phyloP scores from a whole-genome alignment of 805 yeast species.

The Dipodascopsis tothii region DNA sequence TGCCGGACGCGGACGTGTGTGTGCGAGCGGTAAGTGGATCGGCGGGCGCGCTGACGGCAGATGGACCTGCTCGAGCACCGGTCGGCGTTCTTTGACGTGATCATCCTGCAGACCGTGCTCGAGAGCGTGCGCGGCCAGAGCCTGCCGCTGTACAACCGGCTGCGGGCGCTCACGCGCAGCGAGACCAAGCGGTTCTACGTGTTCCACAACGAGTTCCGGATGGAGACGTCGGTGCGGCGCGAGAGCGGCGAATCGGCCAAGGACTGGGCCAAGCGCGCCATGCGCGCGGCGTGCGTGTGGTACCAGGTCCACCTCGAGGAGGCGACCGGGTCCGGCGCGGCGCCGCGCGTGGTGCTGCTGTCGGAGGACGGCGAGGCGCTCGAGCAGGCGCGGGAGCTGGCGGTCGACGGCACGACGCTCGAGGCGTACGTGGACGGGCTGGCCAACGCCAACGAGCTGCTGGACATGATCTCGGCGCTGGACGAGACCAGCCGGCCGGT shows the following conservation, averaged over 20 bases:
- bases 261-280: slow-evolving; percentile 87
- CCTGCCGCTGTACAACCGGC: slow-evolving; percentile 77
- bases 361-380: slow-evolving; percentile 73
- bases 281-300: slow-evolving; percentile 67
- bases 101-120: slow-evolving; percentile 88
- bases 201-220: slow-evolving; percentile 85
- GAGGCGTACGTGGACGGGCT: slow-evolving; percentile 63
- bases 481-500: slow-evolving; percentile 20
- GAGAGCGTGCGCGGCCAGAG: slow-evolving; percentile 88
- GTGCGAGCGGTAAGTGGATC: slow-evolving; percentile 48
- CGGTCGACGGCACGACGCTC: slow-evolving; percentile 33
- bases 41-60: neutral
- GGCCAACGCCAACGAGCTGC: slow-evolving; percentile 64
- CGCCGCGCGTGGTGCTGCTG: slow-evolving; percentile 36
- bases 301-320: slow-evolving; percentile 55
- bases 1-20: slow-evolving; percentile 82
- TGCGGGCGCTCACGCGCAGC: slow-evolving; percentile 65
- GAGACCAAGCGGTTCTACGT: slow-evolving; percentile 80
- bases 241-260: slow-evolving; percentile 63
- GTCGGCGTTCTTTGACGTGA: slow-evolving; percentile 75
- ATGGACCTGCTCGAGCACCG: slow-evolving; percentile 81
- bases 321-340: slow-evolving; percentile 10
- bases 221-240: slow-evolving; percentile 60
- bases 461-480: slow-evolving; percentile 63
- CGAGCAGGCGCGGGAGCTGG: slow-evolving; percentile 46